Conservation (phyloP, 1,139 yeast species). For the Taphrina deformans region DNA sequence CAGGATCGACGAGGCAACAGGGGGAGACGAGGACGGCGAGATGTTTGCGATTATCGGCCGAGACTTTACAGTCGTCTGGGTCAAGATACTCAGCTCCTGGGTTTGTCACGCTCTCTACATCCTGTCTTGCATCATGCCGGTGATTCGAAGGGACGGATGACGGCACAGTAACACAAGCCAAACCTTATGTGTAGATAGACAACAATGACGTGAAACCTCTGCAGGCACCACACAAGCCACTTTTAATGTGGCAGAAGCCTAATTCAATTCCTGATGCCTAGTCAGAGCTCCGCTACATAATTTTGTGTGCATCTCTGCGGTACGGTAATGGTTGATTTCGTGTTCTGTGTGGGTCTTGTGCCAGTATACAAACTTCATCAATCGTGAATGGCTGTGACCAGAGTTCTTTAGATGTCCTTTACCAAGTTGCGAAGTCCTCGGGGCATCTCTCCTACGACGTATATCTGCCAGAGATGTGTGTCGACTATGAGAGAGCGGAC, state of each 20-base stretch:
- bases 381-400: too few species aligned
- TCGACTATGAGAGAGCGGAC: neutral
- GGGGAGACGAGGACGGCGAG: conserved; percentile 67
- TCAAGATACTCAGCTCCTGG: conserved; percentile 90
- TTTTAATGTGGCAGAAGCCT: neutral
- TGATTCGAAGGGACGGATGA: conserved; percentile 20
- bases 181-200: neutral
- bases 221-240: neutral
- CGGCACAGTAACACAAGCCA: too few species aligned
- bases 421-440: neutral
- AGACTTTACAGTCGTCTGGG: conserved; percentile 94
- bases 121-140: conserved; percentile 28
- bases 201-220: neutral
- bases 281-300: conserved; percentile 3
- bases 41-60: conserved; percentile 96
- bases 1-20: conserved; percentile 26
- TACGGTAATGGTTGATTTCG: neutral
- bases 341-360: neutral
- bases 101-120: conserved; percentile 76
- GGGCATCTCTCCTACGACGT: neutral
- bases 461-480: neutral
- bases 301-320: neutral
- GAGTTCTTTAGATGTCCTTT: neutral
- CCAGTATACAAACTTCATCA: neutral
- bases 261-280: neutral